Conservation (phyloP, 2,329 filamentous ascomycete species). For the Alternaria novae-zelandiae region DNA sequence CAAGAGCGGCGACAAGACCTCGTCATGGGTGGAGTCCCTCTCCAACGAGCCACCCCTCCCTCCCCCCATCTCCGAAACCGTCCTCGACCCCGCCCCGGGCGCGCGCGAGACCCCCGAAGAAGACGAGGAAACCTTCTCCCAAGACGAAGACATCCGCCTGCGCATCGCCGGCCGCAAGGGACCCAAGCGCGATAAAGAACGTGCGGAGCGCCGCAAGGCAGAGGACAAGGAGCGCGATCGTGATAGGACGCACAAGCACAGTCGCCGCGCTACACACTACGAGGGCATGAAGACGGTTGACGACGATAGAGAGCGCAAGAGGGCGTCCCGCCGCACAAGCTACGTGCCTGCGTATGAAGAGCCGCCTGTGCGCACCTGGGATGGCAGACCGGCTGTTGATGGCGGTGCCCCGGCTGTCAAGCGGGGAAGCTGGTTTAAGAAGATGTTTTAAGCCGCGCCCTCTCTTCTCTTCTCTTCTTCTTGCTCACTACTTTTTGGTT, state of each 20-base stretch:
- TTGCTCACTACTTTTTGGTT: background rate
- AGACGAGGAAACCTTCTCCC: constrained; percentile 45
- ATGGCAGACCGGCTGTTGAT: constrained; percentile 48
- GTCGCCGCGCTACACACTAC: constrained; percentile 34
- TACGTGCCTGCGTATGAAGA: constrained; percentile 43
- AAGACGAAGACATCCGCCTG: constrained; percentile 49
- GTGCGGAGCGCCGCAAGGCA: constrained; percentile 35
- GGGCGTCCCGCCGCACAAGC: constrained; percentile 37
- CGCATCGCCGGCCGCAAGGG: constrained; percentile 41
- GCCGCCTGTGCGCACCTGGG: constrained; percentile 46
- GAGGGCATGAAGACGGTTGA: constrained; percentile 29
- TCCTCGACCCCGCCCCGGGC: constrained; percentile 50
- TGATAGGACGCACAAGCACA: constrained; percentile 35
- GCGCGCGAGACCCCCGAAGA: constrained; percentile 29
- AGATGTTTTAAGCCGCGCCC: constrained; percentile 42
- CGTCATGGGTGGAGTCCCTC: constrained; percentile 57
- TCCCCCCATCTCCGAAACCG: constrained; percentile 54
- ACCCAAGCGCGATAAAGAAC: constrained; percentile 39
- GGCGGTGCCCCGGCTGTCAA: constrained; percentile 39
- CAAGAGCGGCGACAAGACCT: constrained; percentile 56
- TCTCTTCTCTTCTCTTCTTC: background rate
- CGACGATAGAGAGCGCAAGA: constrained; percentile 31
- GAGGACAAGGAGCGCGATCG: constrained; percentile 36
- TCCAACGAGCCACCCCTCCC: constrained; percentile 55
- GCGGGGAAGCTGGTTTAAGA: constrained; percentile 57